Percentiles rank a stretch among this genome's conserved stretches.
Conservation (phyloP, 1,139 yeast species). For the Kluyveromyces marxianus region DNA sequence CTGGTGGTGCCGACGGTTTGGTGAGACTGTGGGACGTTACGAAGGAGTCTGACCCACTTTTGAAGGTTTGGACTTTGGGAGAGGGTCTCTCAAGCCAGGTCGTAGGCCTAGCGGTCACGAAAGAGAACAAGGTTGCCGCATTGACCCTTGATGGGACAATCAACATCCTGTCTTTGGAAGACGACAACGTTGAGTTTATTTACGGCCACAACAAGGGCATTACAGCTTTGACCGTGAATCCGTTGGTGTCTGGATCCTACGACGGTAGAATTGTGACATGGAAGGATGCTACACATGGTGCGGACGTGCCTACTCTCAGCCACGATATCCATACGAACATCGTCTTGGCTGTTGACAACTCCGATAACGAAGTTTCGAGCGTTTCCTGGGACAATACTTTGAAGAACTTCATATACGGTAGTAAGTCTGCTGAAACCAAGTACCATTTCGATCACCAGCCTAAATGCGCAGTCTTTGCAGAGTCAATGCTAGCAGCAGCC, state of each 20-base stretch:
- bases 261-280: conserved; percentile 72
- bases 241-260: conserved; percentile 59
- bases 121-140: conserved; percentile 49
- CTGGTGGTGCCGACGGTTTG: conserved; percentile 79
- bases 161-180: conserved; percentile 32
- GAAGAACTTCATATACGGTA: conserved; percentile 36
- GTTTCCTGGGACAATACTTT: conserved; percentile 90
- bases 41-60: conserved; percentile 27
- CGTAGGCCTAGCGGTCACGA: conserved; percentile 69
- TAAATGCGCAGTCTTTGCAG: conserved; percentile 38
- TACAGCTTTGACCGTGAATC: conserved; percentile 45
- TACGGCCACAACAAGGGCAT: conserved; percentile 79
- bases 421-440: conserved; percentile 19
- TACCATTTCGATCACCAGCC: conserved; percentile 55
- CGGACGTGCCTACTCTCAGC: conserved; percentile 33
- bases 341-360: conserved; percentile 38
- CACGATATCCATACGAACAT: conserved; percentile 48
- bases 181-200: conserved; percentile 39
- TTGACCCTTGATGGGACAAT: conserved; percentile 68
- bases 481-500: conserved; percentile 31
- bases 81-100: conserved; percentile 55
- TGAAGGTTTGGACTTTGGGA: conserved; percentile 41
- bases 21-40: conserved; percentile 57
- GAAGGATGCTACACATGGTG: conserved; percentile 32
- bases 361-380: conserved; percentile 36